phyloP scores from a whole-genome alignment of 164 flowering plant genomes.

The Umbilicus rupestris region DNA sequence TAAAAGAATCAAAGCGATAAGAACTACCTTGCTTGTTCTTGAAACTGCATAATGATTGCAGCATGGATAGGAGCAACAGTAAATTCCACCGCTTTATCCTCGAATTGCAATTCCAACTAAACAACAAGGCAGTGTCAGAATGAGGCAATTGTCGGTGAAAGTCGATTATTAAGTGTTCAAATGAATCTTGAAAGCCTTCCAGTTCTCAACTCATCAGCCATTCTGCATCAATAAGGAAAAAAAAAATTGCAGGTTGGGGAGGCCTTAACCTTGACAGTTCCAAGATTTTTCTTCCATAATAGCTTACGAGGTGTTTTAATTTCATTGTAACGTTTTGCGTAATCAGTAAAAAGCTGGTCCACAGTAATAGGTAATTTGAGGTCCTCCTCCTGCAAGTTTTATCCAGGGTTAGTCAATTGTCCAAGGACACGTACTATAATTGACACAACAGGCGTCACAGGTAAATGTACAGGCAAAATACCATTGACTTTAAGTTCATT shows the following conservation, averaged over 20 bases:
- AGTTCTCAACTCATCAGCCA: too few species aligned
- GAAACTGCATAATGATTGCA: slow-evolving; percentile 85
- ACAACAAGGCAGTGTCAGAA: background rate
- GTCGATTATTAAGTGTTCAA: too few species aligned
- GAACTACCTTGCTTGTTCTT: slow-evolving; percentile 67
- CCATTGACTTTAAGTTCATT: background rate
- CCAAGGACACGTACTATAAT: slow-evolving; percentile 2
- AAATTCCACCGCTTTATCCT: slow-evolving; percentile 65
- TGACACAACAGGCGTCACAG: background rate
- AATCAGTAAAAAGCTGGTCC: slow-evolving; percentile 66
- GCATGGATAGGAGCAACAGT: slow-evolving; percentile 86
- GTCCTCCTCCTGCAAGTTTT: slow-evolving; percentile 62
- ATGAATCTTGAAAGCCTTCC: too few species aligned
- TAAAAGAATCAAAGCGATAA: background rate
- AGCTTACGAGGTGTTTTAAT: slow-evolving; percentile 95
- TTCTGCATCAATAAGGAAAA: too few species aligned
- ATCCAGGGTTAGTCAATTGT: slow-evolving; percentile 15
- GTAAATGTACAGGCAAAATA: background rate
- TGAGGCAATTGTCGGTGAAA: background rate
- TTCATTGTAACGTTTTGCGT: slow-evolving; percentile 76
- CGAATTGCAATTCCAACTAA: slow-evolving; percentile 92
- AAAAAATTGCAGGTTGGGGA: background rate
- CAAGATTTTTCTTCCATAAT: slow-evolving; percentile 92
- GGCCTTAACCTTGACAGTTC: slow-evolving; percentile 74
- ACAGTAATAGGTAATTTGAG: slow-evolving; percentile 55